These are phyloP conservation scores for Aspergillus candidus DNA, from an alignment of 2,329 filamentous ascomycete genomes.

Conservation along the genomic window DNA sequence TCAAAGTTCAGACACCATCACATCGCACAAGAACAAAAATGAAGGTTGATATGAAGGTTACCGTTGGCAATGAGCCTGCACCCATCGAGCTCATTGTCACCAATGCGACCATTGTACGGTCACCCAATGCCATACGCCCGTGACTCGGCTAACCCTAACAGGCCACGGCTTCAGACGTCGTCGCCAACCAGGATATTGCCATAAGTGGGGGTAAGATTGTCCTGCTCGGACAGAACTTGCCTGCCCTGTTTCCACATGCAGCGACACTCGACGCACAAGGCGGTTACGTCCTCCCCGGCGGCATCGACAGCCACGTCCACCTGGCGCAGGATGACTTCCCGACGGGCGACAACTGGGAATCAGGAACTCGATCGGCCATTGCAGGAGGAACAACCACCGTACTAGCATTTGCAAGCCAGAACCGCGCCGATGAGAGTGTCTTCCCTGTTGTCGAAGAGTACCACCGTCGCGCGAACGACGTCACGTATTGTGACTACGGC, in stretches of 20 bases:
- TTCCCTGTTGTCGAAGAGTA: constrained; percentile 44
- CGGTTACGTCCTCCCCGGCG: constrained; percentile 32
- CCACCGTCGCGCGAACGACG: constrained; percentile 39
- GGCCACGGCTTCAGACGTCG: constrained; percentile 44
- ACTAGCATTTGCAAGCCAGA: constrained; percentile 52
- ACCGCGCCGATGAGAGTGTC: constrained; percentile 42
- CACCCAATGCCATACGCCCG: background rate
- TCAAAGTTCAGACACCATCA: background rate
- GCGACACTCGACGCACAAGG: constrained; percentile 9
- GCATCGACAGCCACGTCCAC: constrained; percentile 47
- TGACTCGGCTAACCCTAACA: constrained; percentile 10
- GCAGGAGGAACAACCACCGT: constrained; percentile 56
- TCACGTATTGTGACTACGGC: constrained; percentile 53
- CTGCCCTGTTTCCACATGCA: constrained; percentile 12
- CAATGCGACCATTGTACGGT: constrained; percentile 38
- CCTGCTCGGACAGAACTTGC: constrained; percentile 38
- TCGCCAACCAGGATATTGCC: constrained; percentile 44
- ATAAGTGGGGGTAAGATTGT: constrained; percentile 43
- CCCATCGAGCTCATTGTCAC: constrained; percentile 23
- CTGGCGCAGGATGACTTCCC: constrained; percentile 36
- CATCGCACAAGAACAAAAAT: background rate
- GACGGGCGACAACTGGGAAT: constrained; percentile 44
- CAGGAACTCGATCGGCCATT: constrained; percentile 50
- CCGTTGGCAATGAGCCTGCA: too few species aligned
- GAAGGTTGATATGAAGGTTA: constrained; percentile 27